Evolutionary conservation across 192 early-diverging fungal species (phyloP).

Genomic region (Rhizophagus clarus): DNA sequence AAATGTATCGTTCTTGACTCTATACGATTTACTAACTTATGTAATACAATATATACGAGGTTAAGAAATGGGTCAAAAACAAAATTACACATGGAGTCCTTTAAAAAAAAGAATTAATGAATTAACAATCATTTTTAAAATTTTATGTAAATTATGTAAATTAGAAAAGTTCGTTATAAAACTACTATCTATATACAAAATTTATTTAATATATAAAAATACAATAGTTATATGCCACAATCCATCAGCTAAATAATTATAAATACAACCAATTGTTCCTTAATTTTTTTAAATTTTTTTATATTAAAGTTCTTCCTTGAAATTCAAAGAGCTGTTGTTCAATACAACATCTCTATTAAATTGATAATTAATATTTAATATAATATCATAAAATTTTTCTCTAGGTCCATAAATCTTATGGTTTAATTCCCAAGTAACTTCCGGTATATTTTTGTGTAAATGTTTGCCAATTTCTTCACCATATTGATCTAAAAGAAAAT

Average conservation of each 20-base stretch:
- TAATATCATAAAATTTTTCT: conserved; percentile 17
- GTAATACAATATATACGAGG: too few species aligned
- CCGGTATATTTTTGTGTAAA: not conserved
- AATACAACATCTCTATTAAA: not conserved
- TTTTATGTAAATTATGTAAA: too few species aligned
- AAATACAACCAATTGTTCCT: not conserved
- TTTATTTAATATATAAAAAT: not conserved
- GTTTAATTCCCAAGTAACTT: conserved; percentile 14
- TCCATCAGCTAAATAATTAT: too few species aligned
- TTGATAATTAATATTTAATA: not conserved
- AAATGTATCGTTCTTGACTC: too few species aligned
- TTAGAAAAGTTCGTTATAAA: too few species aligned
- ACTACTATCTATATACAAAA: not conserved
- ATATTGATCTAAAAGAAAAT: conserved; percentile 4
- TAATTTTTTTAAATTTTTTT: not conserved
- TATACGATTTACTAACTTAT: too few species aligned
- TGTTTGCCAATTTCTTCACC: not conserved
- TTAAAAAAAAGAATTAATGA: too few species aligned
- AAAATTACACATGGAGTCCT: too few species aligned
- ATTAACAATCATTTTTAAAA: too few species aligned
- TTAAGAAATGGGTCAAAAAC: too few species aligned
- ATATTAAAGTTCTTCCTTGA: not conserved
- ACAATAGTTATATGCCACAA: too few species aligned
- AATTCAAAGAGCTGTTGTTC: not conserved
- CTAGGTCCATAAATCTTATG: not conserved